Base-by-base conservation (phyloP, 495 filamentous ascomycete genomes). In the Penicillium samsonianum region DNA sequence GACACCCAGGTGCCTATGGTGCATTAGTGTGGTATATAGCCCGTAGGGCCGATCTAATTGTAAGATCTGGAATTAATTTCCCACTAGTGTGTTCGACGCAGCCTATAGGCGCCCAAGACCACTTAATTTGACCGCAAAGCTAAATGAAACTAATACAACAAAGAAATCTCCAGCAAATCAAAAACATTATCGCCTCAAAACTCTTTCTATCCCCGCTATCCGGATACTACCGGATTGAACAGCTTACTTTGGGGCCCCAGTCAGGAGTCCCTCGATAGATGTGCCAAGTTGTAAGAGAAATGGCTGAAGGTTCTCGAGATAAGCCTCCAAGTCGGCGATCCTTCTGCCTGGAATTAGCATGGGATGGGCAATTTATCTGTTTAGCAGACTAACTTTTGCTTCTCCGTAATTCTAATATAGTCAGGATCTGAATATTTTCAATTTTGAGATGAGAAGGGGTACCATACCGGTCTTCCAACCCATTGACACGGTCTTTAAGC, bases 281-380 rank as follows among this genome's bases (percentile, higher is more conserved):
- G 41, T 44, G 20, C 41, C 20, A 44, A 44, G 41, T 44, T 44
- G 20, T 10, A 44, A 44, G 6, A 44, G 41, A 14, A 44, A 44
- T 44, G 20, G 41, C 20, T 44, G 20, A 44, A 44, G 41, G 41
- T 10, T 44, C 20, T 44, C 41, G 41, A 44, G 3, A 25, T 44
- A 44, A 44, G 41, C 41, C 41, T 44, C 41, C 5, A 44, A 44
- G 41, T 44, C 41, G 41, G 41, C 41, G 20, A 44, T 44, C 20
- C 20, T 25, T 44, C 41, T 44, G 20, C 41, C 41, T 25, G 11
- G 0, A 22, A 14, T 44, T 44, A 44, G 41, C 4, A 44, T 23
- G 2, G 41, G 17, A 5, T 25, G 41, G 41, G 20, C 0, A 20
- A 44, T 44, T 1, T 44, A 44, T 11, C 41, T 44, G 25, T 44